Percentiles rank a stretch among this genome's conserved stretches.
phyloP scores from a whole-genome alignment of 371 early-diverging fungal genomes.

The Funneliformis caledonium region DNA sequence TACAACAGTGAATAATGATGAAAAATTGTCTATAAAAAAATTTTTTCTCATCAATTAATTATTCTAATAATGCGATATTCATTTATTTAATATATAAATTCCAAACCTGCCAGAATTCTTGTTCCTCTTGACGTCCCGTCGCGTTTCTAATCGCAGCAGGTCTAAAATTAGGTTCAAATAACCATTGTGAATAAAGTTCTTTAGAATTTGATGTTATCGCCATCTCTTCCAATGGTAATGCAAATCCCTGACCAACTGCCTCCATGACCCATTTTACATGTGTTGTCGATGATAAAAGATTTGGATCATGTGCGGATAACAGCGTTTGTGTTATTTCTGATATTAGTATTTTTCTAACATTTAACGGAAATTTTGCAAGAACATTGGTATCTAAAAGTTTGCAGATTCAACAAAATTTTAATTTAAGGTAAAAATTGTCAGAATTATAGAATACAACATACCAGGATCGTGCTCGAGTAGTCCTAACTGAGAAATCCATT shows the following conservation, averaged over 20 bases:
- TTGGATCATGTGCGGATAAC: slow-evolving; percentile 51
- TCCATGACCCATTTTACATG: slow-evolving; percentile 88
- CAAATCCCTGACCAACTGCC: slow-evolving; percentile 81
- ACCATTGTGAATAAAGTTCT: slow-evolving; percentile 75
- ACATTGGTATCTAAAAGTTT: slow-evolving; percentile 37
- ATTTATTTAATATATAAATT: background rate
- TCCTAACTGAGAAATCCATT: slow-evolving; percentile 33
- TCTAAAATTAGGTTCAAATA: slow-evolving; percentile 66
- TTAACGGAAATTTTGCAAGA: slow-evolving; percentile 38
- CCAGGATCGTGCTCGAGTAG: slow-evolving; percentile 38
- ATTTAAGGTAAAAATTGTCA: background rate
- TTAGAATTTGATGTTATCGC: slow-evolving; percentile 64
- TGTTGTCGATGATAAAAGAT: slow-evolving; percentile 62
- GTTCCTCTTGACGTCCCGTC: slow-evolving; percentile 51
- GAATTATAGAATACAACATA: background rate
- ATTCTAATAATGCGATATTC: slow-evolving; percentile 30
- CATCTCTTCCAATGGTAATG: slow-evolving; percentile 78
- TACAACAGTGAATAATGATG: slow-evolving; percentile 77
- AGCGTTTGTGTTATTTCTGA: slow-evolving; percentile 39
- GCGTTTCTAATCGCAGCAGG: slow-evolving; percentile 63
- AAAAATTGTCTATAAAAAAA: slow-evolving; percentile 67
- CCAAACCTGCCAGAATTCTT: slow-evolving; percentile 58
- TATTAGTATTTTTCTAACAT: slow-evolving; percentile 34
- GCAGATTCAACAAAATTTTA: background rate
- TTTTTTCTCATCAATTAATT: slow-evolving; percentile 45